Evolutionary conservation across 345 rosid species (phyloP).

Genomic region (Salix arbutifolia): DNA sequence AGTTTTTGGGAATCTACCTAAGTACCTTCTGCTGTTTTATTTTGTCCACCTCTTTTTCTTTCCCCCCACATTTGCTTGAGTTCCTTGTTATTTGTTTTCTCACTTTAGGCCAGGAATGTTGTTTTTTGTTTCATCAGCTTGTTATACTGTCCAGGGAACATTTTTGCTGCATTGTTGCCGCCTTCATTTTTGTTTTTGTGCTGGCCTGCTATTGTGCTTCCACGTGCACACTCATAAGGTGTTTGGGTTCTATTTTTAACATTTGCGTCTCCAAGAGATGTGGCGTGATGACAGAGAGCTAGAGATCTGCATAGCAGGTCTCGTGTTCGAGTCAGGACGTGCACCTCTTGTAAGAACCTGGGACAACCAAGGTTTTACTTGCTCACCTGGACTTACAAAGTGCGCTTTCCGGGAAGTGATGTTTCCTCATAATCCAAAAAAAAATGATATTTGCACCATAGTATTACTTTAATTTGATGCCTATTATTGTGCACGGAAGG

Average conservation of each 20-base stretch:
- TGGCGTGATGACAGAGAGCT: too few relatives aligned
- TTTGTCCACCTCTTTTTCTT: not conserved
- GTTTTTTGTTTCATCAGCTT: not conserved
- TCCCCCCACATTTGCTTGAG: not conserved
- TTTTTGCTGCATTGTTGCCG: not conserved
- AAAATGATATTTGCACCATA: not conserved
- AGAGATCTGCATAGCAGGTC: too few relatives aligned
- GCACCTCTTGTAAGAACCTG: too few relatives aligned
- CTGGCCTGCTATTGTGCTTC: not conserved
- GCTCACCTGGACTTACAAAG: too few relatives aligned
- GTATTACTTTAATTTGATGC: not conserved
- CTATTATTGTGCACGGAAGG: not conserved
- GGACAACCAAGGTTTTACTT: too few relatives aligned
- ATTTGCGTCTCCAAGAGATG: not conserved
- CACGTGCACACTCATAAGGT: not conserved
- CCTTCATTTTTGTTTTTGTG: not conserved
- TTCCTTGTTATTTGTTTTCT: not conserved
- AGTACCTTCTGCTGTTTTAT: not conserved
- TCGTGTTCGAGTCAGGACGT: too few relatives aligned
- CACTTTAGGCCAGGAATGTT: not conserved
- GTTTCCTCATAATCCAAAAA: too few relatives aligned
- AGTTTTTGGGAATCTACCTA: not conserved
- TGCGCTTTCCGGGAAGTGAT: too few relatives aligned
- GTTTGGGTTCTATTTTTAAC: not conserved
- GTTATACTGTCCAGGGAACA: not conserved